Conservation (phyloP, 139 green algal genomes). For the Pseudopediastrum boryanum region DNA sequence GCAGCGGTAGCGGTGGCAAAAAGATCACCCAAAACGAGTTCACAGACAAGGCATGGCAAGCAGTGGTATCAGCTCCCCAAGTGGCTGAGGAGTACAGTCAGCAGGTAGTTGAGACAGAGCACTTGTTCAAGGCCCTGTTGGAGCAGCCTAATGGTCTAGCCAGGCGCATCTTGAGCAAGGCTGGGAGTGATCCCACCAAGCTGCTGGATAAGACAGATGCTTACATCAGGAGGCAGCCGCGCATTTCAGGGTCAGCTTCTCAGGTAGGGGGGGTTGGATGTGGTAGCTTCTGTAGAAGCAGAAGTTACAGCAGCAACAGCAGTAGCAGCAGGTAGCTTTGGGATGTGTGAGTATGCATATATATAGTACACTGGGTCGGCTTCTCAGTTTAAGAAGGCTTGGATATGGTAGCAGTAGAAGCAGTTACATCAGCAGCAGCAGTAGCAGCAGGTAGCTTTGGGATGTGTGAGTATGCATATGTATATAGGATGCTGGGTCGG, state of each 20-base stretch:
- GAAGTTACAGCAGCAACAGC: neutral
- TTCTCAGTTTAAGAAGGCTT: no score
- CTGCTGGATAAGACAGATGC: conserved; percentile 83
- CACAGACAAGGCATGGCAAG: conserved; percentile 93
- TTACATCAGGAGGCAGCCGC: conserved; percentile 82
- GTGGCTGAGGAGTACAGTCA: conserved; percentile 77
- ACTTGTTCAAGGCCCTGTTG: conserved; percentile 95
- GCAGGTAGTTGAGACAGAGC: conserved; percentile 92
- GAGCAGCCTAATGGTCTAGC: conserved; percentile 96
- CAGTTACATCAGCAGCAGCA: neutral
- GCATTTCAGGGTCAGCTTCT: conserved; percentile 81
- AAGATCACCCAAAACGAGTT: conserved; percentile 93
- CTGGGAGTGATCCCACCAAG: conserved; percentile 75
- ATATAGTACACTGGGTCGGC: no score
- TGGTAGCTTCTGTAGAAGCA: no score
- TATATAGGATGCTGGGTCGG: no score
- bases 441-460: neutral
- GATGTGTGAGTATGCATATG: neutral
- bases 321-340: neutral
- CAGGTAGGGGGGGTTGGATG: no score
- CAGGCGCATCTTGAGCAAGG: conserved; percentile 84
- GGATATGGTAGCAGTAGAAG: no score
- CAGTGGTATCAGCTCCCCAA: conserved; percentile 88
- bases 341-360: neutral
- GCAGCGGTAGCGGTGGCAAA: conserved; percentile 61